Base-by-base conservation (phyloP, 108 stramenopile species). In the Pseudonitzschia pungens region DNA sequence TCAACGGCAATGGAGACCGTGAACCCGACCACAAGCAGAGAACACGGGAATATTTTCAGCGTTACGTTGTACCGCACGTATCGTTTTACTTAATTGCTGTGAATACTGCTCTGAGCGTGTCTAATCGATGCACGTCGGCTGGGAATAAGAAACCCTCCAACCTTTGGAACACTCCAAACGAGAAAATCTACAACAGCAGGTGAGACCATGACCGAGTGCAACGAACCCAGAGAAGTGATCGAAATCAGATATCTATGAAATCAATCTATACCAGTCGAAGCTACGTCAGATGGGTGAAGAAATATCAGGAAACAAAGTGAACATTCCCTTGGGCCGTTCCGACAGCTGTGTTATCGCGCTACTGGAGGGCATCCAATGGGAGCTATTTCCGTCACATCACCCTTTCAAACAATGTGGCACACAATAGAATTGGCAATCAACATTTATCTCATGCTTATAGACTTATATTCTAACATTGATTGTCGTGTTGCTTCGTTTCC, bases 101-200 rank as follows among this genome's bases (percentile, higher is more conserved):
- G 54, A 55, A 55, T 26, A 55, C 24, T 2, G 24, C 26, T 55
- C 22, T 26, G 22, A 48, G 14, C 45, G 45, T 48, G 45, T 48
- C 45, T 48, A 48, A 48, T 48, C 18, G 16, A 48, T 55, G 54
- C 21, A 55, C 54, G 54, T 26, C 24, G 54, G 26, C 26, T 55
- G 24, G 22, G 24, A 55, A 24, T 5, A 55, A 4, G 22, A 55
- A 55, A 26, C n/a, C 24, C 10, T 2, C 2, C 54, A 21, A 1
- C 54, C n/a, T n/a, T n/a, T n/a, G n/a, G n/a, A 24, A 55, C 26
- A 55, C 54, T 55, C 54, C 54, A 55, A 55, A 55, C 54, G 54
- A 55, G 54, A 55, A 55, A 55, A 55, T 55, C 54, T 55, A 55
- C 54, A 55, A 55, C 26, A 24, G 54, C 54, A 55, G 54, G 54